These are phyloP conservation scores for Mycogone perniciosa DNA, from an alignment of 2,329 filamentous ascomycete genomes.

Conservation along the genomic window DNA sequence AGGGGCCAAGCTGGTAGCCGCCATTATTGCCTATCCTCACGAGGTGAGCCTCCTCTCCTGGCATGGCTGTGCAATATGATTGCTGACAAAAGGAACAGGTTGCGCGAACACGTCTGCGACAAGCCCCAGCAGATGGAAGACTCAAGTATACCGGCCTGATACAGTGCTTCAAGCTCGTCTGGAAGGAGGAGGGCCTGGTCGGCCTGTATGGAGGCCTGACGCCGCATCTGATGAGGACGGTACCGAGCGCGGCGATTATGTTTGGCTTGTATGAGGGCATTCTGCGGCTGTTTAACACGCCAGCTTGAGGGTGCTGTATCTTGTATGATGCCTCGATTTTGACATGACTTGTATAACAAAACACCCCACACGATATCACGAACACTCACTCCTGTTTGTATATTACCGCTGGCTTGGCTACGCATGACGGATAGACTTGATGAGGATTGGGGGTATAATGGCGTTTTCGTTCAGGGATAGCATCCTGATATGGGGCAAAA, in stretches of 20 bases:
- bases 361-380: too few relatives aligned
- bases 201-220: conserved; percentile 87
- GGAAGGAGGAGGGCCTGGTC: conserved; percentile 79
- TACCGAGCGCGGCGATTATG: conserved; percentile 92
- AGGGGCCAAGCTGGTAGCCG: conserved; percentile 77
- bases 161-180: conserved; percentile 84
- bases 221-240: conserved; percentile 83
- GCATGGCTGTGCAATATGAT: neutral
- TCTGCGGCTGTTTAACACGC: conserved; percentile 40
- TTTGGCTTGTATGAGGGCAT: conserved; percentile 77
- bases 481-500: too few relatives aligned
- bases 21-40: conserved; percentile 83
- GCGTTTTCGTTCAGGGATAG: too few relatives aligned
- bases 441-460: too few relatives aligned
- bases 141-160: conserved; percentile 83
- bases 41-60: conserved; percentile 53
- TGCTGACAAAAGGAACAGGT: conserved; percentile 42
- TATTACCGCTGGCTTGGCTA: too few relatives aligned
- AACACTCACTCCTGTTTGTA: too few relatives aligned
- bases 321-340: too few relatives aligned
- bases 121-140: conserved; percentile 63
- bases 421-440: too few relatives aligned
- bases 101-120: conserved; percentile 74
- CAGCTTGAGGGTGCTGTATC: conserved; percentile 20
- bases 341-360: too few relatives aligned